Evolutionary conservation across 2,329 filamentous ascomycete species (phyloP).

Genomic region (Mariannaea elegans): DNA sequence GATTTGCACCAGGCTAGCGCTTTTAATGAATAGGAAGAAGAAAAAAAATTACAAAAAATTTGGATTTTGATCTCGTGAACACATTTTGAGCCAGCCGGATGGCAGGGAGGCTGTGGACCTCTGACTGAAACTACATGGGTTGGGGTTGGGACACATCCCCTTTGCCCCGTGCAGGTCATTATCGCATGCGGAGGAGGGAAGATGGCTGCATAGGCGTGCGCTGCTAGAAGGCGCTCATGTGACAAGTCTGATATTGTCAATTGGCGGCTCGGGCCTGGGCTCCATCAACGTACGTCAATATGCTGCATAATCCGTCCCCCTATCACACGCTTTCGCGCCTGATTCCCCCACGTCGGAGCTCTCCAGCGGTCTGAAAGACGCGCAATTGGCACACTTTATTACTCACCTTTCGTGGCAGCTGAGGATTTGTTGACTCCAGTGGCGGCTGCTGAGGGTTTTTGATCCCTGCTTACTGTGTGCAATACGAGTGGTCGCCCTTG

Average conservation of each 20-base stretch:
- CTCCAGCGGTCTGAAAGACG: conserved; percentile 12
- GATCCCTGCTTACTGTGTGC: not conserved
- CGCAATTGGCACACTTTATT: conserved; percentile 4
- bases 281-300: conserved; percentile 2
- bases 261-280: not conserved
- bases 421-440: not conserved
- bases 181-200: not conserved
- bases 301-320: conserved; percentile 13
- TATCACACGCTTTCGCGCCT: conserved; percentile 6
- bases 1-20: conserved; percentile 19
- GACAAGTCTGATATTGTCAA: conserved; percentile 5
- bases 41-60: conserved; percentile 18
- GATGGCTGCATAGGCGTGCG: not conserved
- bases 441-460: not conserved
- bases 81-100: conserved; percentile 11
- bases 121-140: conserved; percentile 13
- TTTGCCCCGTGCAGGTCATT: conserved; percentile 5
- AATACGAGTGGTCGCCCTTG: not conserved
- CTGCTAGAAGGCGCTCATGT: not conserved
- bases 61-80: conserved; percentile 26
- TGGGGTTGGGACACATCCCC: conserved; percentile 1
- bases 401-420: not conserved
- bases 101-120: conserved; percentile 4
- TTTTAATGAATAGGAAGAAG: conserved; percentile 10
- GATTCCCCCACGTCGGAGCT: conserved; percentile 12